Conservation (phyloP, 225 moss, liverwort and hornwort genomes). For the Sphagnum contortum region DNA sequence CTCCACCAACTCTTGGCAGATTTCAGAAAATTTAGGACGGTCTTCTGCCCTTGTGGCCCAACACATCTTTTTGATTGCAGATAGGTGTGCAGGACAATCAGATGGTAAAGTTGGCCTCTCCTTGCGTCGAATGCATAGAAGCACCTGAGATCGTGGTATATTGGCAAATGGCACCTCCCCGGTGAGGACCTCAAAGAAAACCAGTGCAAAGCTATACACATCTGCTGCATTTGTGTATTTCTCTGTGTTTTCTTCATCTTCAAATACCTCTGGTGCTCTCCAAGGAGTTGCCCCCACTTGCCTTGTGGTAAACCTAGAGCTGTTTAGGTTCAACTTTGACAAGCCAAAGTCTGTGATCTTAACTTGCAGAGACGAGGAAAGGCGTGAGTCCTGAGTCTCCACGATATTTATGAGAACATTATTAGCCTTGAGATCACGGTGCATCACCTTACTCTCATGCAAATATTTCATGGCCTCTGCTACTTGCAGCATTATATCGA, state of each 20-base stretch:
- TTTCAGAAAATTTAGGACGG: conserved; percentile 27
- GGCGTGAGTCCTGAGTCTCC: conserved; percentile 11
- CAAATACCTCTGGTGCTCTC: conserved; percentile 24
- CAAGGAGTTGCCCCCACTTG: conserved; percentile 9
- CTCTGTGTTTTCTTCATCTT: conserved; percentile 5
- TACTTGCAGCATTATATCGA: conserved; percentile 27
- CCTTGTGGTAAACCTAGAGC: no score
- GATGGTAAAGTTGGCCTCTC: conserved; percentile 22
- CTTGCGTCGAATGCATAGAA: conserved; percentile 24
- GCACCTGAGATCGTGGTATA: conserved; percentile 12
- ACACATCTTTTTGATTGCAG: conserved; percentile 25
- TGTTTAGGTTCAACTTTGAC: conserved; percentile 8
- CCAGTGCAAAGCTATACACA: conserved; percentile 53
- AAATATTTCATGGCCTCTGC: conserved; percentile 42
- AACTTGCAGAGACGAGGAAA: conserved; percentile 11
- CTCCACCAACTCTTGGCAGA: conserved; percentile 31
- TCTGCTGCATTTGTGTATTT: conserved; percentile 30
- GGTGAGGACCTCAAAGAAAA: conserved; percentile 34
- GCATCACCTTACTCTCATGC: conserved; percentile 26
- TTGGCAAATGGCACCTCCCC: conserved; percentile 25
- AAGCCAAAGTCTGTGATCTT: conserved; percentile 40
- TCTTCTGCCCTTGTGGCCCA: conserved; percentile 29
- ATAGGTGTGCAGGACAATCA: conserved; percentile 20
- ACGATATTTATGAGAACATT: conserved; percentile 23
- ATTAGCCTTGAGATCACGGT: conserved; percentile 26